Evolutionary conservation across 2,329 filamentous ascomycete species (phyloP), one percentile per base, ranked within the genome.

Genomic region (Ceratocystis destructans): DNA sequence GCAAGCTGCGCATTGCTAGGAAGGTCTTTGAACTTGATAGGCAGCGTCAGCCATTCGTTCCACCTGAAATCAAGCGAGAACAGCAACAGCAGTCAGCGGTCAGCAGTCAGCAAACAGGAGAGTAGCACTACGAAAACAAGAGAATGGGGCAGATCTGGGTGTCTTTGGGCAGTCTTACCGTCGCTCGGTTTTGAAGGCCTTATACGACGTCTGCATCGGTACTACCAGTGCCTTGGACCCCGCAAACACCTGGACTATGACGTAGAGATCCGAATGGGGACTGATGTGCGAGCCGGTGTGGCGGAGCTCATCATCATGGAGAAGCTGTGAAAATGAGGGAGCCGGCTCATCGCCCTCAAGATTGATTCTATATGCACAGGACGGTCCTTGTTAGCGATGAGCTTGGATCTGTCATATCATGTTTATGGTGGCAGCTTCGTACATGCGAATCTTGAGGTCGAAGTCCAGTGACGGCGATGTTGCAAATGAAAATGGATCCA

Each of bases 401-500:
- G 17, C 37, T 15, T 41, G 37, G 37, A 8, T 41, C 37, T 41
- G 10, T 5, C 37, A 15, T 41, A n/a, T 37, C 20, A 33, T 37
- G 28, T 10, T 15, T 15, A n/a, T 8, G 10, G 25, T 6, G 25
- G 2, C 17, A n/a, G 31, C 31, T 45, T 71, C 79, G 70, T 72
- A 85, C 84, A 88, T 85, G 75, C 84, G 83, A 71, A 87, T 79
- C 76, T 79, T 84, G 71, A 87, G 80, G 22, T 88, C 85, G 70
- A 92, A 83, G 71, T 90, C 82, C 71, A 97, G 81, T 75, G 89
- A 86, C 70, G 90, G 88, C 68, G 94, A 96, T 73, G 87, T 90
- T 71, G 90, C 92, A 79, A 97, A 97, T 37, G 92, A 96, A 77
- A 96, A 96, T 64, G 92, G 88, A 77, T 99, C 94, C 90, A 96